These are phyloP conservation scores for Alternaria sp. DNA, from an alignment of 2,329 filamentous ascomycete species.

Conservation along the genomic window DNA sequence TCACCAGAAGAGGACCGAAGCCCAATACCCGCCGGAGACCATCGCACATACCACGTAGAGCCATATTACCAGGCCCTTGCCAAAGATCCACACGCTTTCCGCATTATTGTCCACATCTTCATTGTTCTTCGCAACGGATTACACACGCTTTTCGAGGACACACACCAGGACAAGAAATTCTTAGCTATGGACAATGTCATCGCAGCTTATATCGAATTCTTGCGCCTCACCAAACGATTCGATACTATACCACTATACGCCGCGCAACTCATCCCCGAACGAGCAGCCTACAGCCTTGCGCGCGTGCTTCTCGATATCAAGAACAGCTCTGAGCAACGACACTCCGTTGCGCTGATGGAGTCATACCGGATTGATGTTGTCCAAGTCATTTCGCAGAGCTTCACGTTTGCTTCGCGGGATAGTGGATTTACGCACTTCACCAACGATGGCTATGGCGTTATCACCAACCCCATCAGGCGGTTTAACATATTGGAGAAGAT, in stretches of 20 bases:
- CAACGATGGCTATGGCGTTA: constrained; percentile 18
- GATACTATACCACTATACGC: constrained; percentile 86
- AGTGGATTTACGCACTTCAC: constrained; percentile 37
- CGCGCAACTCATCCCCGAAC: constrained; percentile 71
- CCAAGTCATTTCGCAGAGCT: constrained; percentile 75
- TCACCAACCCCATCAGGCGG: constrained; percentile 35
- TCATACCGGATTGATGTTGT: constrained; percentile 75
- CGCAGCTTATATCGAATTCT: constrained; percentile 78
- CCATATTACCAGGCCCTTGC: constrained; percentile 42
- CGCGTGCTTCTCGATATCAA: constrained; percentile 77
- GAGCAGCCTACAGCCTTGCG: constrained; percentile 74
- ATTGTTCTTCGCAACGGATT: constrained; percentile 66
- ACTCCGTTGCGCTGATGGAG: constrained; percentile 75
- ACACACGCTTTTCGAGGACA: constrained; percentile 15
- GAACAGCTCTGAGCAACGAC: constrained; percentile 67
- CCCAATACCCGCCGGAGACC: constrained; percentile 23
- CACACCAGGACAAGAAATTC: constrained; percentile 28
- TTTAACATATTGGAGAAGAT: constrained; percentile 59
- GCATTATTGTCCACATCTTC: constrained; percentile 60
- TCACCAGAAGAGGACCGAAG: constrained; percentile 21
- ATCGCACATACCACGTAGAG: constrained; percentile 29
- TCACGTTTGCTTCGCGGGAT: constrained; percentile 49
- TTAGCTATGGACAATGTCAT: constrained; percentile 73
- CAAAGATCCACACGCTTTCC: constrained; percentile 52
- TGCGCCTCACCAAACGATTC: constrained; percentile 71